phyloP scores from a whole-genome alignment of 78 protist genomes.

The Paulinella micropora region DNA sequence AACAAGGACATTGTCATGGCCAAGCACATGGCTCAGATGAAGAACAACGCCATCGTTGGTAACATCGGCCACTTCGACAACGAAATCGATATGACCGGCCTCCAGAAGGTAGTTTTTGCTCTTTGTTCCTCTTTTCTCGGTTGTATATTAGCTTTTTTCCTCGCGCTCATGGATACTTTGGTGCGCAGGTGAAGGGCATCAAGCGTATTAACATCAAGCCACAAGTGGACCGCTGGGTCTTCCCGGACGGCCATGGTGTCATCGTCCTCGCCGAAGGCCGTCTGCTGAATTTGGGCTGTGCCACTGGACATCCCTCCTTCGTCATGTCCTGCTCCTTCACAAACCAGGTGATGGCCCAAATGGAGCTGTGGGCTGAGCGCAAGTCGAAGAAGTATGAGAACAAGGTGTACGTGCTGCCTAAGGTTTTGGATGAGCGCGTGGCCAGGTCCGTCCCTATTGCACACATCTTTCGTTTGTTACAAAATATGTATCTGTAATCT shows the following conservation, averaged over 20 bases:
- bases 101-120: too few species aligned
- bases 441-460: too few species aligned
- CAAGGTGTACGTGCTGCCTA: slow-evolving; percentile 86
- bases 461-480: too few species aligned
- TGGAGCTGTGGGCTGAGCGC: slow-evolving; percentile 70
- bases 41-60: slow-evolving; percentile 91
- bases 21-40: slow-evolving; percentile 80
- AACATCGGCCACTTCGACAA: slow-evolving; percentile 99
- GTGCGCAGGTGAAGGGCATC: slow-evolving; percentile 57
- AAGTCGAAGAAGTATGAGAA: slow-evolving; percentile 48
- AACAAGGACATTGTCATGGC: slow-evolving; percentile 74
- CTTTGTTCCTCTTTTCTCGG: too few species aligned
- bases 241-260: slow-evolving; percentile 70
- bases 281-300: slow-evolving; percentile 98
- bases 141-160: too few species aligned
- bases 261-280: slow-evolving; percentile 96
- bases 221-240: slow-evolving; percentile 81
- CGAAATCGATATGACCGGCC: slow-evolving; percentile 89
- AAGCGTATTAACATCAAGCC: slow-evolving; percentile 81
- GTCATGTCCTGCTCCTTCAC: slow-evolving; percentile 97
- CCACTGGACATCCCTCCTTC: slow-evolving; percentile 97
- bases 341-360: slow-evolving; percentile 94
- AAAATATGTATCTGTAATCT: slow-evolving; percentile 65
- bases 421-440: slow-evolving; percentile 93
- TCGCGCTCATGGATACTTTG: too few species aligned